Conservation (phyloP, 73 alveolate genomes). For the Stentor roeselii region DNA sequence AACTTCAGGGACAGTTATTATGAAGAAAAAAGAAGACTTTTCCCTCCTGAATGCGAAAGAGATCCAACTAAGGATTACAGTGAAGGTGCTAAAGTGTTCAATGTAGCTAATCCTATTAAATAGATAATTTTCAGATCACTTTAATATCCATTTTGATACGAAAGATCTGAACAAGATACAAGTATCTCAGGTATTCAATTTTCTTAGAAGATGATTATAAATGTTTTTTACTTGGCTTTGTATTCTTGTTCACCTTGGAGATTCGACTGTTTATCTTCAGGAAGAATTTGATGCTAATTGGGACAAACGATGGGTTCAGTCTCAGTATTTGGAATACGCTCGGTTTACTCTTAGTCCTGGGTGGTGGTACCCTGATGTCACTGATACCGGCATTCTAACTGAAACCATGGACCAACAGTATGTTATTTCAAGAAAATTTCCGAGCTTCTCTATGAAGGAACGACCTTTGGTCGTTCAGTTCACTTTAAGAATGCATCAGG, state of each 20-base stretch:
- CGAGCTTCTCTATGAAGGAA: slow-evolving; percentile 9
- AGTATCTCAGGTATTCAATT: too few species aligned
- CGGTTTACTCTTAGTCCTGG: slow-evolving; percentile 27
- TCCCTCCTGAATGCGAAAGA: slow-evolving; percentile 8
- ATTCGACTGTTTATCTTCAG: background rate
- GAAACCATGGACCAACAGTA: slow-evolving; percentile 28
- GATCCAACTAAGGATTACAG: too few species aligned
- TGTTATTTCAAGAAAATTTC: slow-evolving; percentile 26
- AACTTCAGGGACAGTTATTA: background rate
- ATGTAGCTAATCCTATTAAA: too few species aligned
- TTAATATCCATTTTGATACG: too few species aligned
- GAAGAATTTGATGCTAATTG: background rate
- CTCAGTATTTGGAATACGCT: background rate
- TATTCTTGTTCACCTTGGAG: background rate
- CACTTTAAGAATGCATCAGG: slow-evolving; percentile 29
- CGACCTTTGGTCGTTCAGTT: slow-evolving; percentile 30
- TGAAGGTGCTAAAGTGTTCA: too few species aligned
- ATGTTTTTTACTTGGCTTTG: too few species aligned
- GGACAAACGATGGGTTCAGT: background rate
- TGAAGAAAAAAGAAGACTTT: background rate
- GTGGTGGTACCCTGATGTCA: slow-evolving; percentile 32
- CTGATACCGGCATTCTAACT: slow-evolving; percentile 38
- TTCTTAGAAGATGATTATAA: too few species aligned
- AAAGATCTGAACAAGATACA: too few species aligned
- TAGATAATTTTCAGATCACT: too few species aligned